These are phyloP conservation scores for Fusarium zealandicum DNA, from an alignment of 2,329 filamentous ascomycete species.

Conservation along the genomic window DNA sequence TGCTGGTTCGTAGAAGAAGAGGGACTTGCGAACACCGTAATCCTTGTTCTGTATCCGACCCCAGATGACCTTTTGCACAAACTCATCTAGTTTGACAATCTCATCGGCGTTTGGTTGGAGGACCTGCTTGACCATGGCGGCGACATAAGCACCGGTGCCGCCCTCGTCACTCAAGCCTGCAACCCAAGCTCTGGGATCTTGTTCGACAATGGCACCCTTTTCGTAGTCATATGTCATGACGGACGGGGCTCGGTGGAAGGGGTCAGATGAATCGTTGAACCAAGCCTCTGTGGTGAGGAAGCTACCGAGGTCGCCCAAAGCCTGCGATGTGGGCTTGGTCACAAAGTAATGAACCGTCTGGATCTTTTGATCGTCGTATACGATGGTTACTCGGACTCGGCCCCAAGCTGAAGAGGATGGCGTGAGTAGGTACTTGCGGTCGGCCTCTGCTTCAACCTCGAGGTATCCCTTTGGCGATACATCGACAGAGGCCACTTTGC, in stretches of 20 bases:
- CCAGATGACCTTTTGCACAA: constrained; percentile 60
- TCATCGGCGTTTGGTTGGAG: constrained; percentile 58
- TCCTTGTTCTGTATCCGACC: constrained; percentile 55
- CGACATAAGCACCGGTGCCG: constrained; percentile 63
- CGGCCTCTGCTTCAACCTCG: constrained; percentile 38
- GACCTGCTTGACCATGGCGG: constrained; percentile 62
- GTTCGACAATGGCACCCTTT: constrained; percentile 50
- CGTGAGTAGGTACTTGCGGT: constrained; percentile 51
- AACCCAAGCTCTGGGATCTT: constrained; percentile 63
- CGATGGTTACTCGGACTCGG: constrained; percentile 55
- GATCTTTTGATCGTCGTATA: constrained; percentile 54
- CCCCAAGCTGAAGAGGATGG: constrained; percentile 57
- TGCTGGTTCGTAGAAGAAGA: constrained; percentile 63
- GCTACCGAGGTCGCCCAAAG: constrained; percentile 55
- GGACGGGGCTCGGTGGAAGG: constrained; percentile 61
- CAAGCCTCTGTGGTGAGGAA: constrained; percentile 63
- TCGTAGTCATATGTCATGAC: constrained; percentile 65
- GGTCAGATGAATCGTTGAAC: constrained; percentile 59
- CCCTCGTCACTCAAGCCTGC: constrained; percentile 67
- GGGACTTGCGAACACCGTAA: constrained; percentile 60
- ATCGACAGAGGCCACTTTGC: constrained; percentile 50
- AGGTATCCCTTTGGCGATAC: constrained; percentile 50
- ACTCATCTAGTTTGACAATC: constrained; percentile 60
- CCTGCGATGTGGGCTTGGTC: constrained; percentile 54
- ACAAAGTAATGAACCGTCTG: constrained; percentile 66